Evolutionary conservation across 2,329 filamentous ascomycete species (phyloP).

Genomic region (Ceratocystis variospora): DNA sequence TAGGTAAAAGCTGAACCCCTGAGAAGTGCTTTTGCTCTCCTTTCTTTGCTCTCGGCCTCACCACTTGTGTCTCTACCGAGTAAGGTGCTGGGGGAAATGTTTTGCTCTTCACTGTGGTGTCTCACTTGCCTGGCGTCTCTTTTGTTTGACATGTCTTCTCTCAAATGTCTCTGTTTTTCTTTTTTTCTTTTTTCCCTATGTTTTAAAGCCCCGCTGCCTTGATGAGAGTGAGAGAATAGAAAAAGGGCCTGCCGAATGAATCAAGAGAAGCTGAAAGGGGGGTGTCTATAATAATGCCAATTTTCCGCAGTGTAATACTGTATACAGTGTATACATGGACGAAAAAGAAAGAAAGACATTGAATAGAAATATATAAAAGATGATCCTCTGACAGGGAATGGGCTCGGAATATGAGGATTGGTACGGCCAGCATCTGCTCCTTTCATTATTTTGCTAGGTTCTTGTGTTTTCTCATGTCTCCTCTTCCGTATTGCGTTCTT

Average conservation of each 20-base stretch:
- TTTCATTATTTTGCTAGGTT: neutral
- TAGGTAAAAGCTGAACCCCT: neutral
- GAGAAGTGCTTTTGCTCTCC: neutral
- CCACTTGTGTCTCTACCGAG: neutral
- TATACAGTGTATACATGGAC: neutral
- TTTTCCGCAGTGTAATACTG: neutral
- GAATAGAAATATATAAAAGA: neutral
- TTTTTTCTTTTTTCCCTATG: too few relatives aligned
- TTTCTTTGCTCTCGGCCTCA: neutral
- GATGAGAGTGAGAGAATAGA: neutral
- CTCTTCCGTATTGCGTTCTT: neutral
- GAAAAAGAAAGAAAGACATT: neutral
- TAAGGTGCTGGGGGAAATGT: neutral
- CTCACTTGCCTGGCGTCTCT: neutral
- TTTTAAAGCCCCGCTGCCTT: neutral
- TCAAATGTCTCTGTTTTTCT: neutral
- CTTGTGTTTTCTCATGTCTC: neutral
- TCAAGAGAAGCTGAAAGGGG: neutral
- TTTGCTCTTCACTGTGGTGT: neutral
- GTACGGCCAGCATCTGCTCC: neutral
- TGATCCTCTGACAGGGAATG: neutral
- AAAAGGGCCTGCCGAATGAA: slow-evolving; percentile 1
- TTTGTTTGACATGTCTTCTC: slow-evolving; percentile 4
- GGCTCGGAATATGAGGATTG: neutral
- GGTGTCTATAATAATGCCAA: neutral